Conservation (phyloP, 352 stramenopile species). For the Phytophthora litchii region DNA sequence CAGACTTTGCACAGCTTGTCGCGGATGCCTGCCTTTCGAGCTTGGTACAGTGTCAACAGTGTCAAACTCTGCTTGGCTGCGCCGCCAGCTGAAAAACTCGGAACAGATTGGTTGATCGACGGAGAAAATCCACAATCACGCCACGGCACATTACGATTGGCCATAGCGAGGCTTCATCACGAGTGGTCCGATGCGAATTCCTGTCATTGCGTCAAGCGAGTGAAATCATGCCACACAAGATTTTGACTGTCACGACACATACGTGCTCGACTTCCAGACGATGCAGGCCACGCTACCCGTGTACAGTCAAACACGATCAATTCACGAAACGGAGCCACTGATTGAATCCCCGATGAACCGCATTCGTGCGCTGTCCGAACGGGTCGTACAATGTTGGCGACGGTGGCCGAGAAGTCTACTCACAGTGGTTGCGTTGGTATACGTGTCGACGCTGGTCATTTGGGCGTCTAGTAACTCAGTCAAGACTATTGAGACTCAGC, state of each 20-base stretch:
- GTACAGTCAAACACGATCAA: background rate
- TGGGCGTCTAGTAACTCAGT: slow-evolving; percentile 18
- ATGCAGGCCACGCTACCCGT: slow-evolving; percentile 1
- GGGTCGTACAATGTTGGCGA: slow-evolving; percentile 4
- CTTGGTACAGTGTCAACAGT: slow-evolving; percentile 6
- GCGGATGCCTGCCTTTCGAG: slow-evolving; percentile 13
- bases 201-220: slow-evolving; percentile 4
- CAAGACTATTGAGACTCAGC: background rate
- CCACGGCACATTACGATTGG: background rate
- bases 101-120: slow-evolving; percentile 12
- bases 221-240: slow-evolving; percentile 7
- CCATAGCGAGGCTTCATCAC: slow-evolving; percentile 14
- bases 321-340: slow-evolving; percentile 15
- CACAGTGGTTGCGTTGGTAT: slow-evolving; percentile 9
- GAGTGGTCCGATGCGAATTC: slow-evolving; percentile 12
- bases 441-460: slow-evolving; percentile 18
- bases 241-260: slow-evolving; percentile 15
- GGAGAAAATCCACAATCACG: slow-evolving; percentile 27
- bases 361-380: slow-evolving; percentile 7
- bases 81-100: background rate
- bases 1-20: slow-evolving; percentile 13
- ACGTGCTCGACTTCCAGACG: background rate
- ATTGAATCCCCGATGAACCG: slow-evolving; percentile 7
- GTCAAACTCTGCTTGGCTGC: no score
- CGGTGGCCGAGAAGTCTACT: slow-evolving; percentile 21